Evolutionary conservation across 768 basidiomycete species (phyloP).

Genomic region (Termitomyces sp.): DNA sequence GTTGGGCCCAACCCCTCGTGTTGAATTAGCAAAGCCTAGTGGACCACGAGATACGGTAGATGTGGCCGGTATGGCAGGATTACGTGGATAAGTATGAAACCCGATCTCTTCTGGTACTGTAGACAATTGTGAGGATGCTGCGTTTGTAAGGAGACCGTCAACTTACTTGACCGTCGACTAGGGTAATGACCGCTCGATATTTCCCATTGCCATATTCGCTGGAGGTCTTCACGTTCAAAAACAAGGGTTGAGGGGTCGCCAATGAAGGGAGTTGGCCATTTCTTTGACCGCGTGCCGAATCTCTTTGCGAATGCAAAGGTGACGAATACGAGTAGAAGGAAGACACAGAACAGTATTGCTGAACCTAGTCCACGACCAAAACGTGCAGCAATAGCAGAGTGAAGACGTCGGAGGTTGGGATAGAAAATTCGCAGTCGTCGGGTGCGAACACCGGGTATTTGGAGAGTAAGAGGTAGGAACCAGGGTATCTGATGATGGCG

Average conservation of each 20-base stretch:
- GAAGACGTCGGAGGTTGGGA: slow-evolving; percentile 55
- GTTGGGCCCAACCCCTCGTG: slow-evolving; percentile 70
- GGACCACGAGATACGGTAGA: slow-evolving; percentile 40
- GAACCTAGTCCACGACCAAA: slow-evolving; percentile 56
- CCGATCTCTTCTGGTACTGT: slow-evolving; percentile 70
- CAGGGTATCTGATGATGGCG: slow-evolving; percentile 40
- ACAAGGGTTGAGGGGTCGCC: slow-evolving; percentile 68
- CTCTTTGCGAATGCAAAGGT: slow-evolving; percentile 56
- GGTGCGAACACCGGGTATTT: slow-evolving; percentile 52
- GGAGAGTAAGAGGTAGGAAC: slow-evolving; percentile 53
- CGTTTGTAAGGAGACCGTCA: neutral
- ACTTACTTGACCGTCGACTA: slow-evolving; percentile 69
- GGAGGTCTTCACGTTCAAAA: slow-evolving; percentile 71
- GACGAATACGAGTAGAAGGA: slow-evolving; percentile 35
- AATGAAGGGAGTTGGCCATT: slow-evolving; percentile 53
- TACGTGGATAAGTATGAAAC: slow-evolving; percentile 48
- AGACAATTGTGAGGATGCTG: slow-evolving; percentile 5
- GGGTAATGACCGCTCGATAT: slow-evolving; percentile 92
- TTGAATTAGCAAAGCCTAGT: slow-evolving; percentile 33
- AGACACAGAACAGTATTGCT: slow-evolving; percentile 40
- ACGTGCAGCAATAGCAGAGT: slow-evolving; percentile 48
- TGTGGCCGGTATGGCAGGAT: slow-evolving; percentile 69
- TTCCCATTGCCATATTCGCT: slow-evolving; percentile 95
- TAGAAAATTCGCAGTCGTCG: slow-evolving; percentile 52
- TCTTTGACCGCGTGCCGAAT: slow-evolving; percentile 54